phyloP scores from a whole-genome alignment of 768 basidiomycete genomes.

The Mycena chlorophos region DNA sequence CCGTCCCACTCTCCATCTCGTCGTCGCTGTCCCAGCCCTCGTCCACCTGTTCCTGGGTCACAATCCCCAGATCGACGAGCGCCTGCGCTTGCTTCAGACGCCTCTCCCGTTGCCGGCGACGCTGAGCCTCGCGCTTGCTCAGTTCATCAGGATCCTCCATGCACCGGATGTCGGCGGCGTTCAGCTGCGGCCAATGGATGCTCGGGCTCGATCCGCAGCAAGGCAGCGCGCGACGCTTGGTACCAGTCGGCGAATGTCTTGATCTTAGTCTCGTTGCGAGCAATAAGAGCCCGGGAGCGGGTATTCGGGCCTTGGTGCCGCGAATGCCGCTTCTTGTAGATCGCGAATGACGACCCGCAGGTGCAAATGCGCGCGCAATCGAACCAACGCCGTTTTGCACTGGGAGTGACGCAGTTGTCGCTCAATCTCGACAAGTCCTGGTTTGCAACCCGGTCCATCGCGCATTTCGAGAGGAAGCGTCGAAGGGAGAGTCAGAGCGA shows the following conservation, averaged over 20 bases:
- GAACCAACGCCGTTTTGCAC: constrained; percentile 14
- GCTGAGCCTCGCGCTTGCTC: neutral
- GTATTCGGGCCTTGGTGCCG: constrained; percentile 16
- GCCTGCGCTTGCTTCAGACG: no score
- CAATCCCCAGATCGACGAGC: no score
- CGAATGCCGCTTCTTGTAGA: constrained; percentile 14
- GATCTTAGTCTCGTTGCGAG: constrained; percentile 3
- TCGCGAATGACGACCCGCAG: constrained; percentile 12
- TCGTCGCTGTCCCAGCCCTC: no score
- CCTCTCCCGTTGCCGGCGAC: no score
- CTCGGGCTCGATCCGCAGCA: neutral
- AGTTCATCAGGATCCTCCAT: neutral
- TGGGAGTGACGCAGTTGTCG: constrained; percentile 15
- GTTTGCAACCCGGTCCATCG: neutral
- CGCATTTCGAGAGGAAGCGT: no score
- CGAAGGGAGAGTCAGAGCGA: no score
- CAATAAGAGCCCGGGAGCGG: constrained; percentile 1
- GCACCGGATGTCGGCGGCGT: neutral
- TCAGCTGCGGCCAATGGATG: neutral
- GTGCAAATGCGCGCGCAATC: constrained; percentile 18
- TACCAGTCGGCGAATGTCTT: constrained; percentile 1
- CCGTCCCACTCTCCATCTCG: no score
- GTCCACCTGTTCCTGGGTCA: no score
- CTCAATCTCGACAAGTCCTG: constrained; percentile 7
- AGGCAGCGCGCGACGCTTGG: constrained; percentile 3